Conservation (phyloP, 129 eudicot genomes). For the Ambrosia trifida region DNA sequence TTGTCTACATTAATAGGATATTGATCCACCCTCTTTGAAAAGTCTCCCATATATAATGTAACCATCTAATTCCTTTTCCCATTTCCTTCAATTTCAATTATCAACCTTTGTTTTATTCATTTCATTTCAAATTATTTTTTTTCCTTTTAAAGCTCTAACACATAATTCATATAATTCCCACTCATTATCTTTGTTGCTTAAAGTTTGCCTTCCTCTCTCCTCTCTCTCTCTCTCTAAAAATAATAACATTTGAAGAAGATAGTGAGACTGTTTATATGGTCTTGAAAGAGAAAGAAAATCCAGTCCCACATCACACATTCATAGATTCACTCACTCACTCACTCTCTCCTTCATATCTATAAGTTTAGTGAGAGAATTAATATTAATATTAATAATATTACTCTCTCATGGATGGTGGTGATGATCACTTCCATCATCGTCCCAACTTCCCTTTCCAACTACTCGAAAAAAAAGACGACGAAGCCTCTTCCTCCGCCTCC, state of each 20-base stretch:
- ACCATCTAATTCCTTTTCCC: background rate
- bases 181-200: conserved; percentile 92
- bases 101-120: background rate
- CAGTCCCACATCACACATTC: conserved; percentile 36
- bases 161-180: conserved; percentile 71
- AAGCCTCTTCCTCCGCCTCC: conserved; percentile 51
- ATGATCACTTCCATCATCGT: conserved; percentile 63
- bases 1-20: background rate
- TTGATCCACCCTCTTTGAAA: background rate
- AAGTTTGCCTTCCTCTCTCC: conserved; percentile 48
- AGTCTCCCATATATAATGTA: background rate
- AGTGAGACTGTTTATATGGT: conserved; percentile 27
- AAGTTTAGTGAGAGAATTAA: conserved; percentile 33
- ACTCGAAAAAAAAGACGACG: conserved; percentile 78
- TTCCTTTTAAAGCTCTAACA: conserved; percentile 58
- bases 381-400: background rate
- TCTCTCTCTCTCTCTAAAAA: conserved; percentile 27
- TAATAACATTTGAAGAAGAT: conserved; percentile 22
- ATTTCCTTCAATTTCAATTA: background rate
- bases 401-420: conserved; percentile 56
- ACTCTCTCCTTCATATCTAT: conserved; percentile 1
- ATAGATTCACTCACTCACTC: conserved; percentile 8
- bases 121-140: conserved; percentile 11
- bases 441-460: conserved; percentile 79
- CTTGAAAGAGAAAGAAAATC: conserved; percentile 34